Base-by-base conservation (phyloP, 345 rosid species). In the Moringa oleifera region DNA sequence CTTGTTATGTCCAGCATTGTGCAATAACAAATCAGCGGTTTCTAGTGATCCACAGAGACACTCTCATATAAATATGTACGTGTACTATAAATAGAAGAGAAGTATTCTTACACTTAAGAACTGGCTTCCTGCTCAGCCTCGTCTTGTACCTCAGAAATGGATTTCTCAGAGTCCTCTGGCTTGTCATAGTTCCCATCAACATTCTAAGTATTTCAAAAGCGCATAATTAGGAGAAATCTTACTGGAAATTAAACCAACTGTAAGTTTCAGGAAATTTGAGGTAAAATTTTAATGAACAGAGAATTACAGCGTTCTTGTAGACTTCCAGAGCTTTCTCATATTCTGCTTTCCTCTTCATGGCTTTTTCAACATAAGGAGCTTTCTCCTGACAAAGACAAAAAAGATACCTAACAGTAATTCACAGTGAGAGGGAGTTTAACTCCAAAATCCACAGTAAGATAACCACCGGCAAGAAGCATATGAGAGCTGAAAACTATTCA, bases 251-350 rank as follows among this genome's bases (percentile, higher is more conserved):
- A 41, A 4, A 11, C 6, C 1, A 41, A 15, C 13, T 41, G 13
- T n/a, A 55, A 54, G 11, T 18, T 54, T 31, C n/a, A 19, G 28
- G 36, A 25, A 6, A 55, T 20, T 4, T 23, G 6, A 41, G 9
- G 2, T 31, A 22, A 5, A 53, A 54, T 53, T 18, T 36, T 8
- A 45, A 25, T 59, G 6, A 52, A 18, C 19, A 33, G 36, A 23
- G 61, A 56, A 51, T n/a, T 73, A 76, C 76, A 19, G n/a, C 23
- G 22, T 70, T 66, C 51, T 62, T 65, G 33, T 69, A 70, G 13
- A 57, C 78, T 61, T 61, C 72, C 55, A 53, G 37, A 54, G 68
- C 76, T 68, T 55, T 66, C 67, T 47, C 76, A 63, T 75, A 76
- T 21, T 76, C 83, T 7, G 70, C 73, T 51, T 41, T 41, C 17